phyloP scores from a whole-genome alignment of 1,284 basidiomycete genomes.

The Boletus holoroseus region DNA sequence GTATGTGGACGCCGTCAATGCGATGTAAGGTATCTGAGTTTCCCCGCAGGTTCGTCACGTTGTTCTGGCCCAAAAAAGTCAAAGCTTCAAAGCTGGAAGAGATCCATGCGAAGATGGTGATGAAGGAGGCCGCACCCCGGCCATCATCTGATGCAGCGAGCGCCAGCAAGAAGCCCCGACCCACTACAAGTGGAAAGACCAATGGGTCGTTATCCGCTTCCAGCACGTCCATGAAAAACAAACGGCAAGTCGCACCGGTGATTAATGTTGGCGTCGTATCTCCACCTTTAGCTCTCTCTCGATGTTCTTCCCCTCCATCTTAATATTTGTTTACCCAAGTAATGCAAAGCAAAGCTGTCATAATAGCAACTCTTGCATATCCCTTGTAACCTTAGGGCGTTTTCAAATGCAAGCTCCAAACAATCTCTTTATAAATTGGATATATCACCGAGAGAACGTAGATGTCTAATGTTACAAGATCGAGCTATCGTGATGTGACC shows the following conservation, averaged over 20 bases:
- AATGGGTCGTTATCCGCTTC: conserved; percentile 39
- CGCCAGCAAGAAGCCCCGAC: conserved; percentile 51
- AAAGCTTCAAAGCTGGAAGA: conserved; percentile 87
- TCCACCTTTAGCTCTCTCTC: conserved; percentile 9
- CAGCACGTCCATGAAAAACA: conserved; percentile 29
- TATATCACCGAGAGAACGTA: conserved; percentile 15
- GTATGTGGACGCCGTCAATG: conserved; percentile 45
- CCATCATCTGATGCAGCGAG: conserved; percentile 38
- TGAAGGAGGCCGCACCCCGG: conserved; percentile 64
- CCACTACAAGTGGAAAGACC: conserved; percentile 44
- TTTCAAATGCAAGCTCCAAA: conserved; percentile 15
- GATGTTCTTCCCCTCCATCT: conserved; percentile 8
- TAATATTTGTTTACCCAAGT: conserved; percentile 25
- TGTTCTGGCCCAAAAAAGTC: conserved; percentile 98
- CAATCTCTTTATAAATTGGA: conserved; percentile 16
- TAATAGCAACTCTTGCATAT: conserved; percentile 25
- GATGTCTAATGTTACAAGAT: conserved; percentile 28
- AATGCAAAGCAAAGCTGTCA: conserved; percentile 23
- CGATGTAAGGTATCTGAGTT: conserved; percentile 11
- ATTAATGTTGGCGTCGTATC: conserved; percentile 9
- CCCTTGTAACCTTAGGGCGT: conserved; percentile 26
- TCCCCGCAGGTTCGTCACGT: conserved; percentile 71
- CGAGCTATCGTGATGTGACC: conserved; percentile 8
- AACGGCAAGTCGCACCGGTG: conserved; percentile 34
- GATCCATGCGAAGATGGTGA: conserved; percentile 90